Evolutionary conservation across 345 rosid genomes (phyloP).

Genomic region (Brassica carinata): DNA sequence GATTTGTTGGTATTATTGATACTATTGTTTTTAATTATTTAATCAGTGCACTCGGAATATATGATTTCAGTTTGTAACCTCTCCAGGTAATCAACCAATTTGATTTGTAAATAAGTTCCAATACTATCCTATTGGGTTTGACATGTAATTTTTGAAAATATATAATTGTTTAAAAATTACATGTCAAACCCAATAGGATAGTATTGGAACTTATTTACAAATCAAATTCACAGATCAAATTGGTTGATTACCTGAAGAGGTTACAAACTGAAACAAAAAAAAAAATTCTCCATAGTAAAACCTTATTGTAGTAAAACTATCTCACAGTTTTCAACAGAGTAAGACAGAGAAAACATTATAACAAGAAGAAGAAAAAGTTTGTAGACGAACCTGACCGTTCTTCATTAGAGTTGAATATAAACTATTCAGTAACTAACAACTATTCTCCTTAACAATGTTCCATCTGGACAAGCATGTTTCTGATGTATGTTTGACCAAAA

Average conservation of each 20-base stretch:
- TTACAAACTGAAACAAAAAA: no score
- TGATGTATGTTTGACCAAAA: not conserved
- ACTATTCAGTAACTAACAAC: conserved; percentile 10
- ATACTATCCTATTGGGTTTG: not conserved
- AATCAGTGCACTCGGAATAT: conserved; percentile 10
- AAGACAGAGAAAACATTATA: not conserved
- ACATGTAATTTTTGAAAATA: not conserved
- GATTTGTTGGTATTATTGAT: not conserved
- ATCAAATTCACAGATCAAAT: no score
- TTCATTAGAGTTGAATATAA: conserved; percentile 29
- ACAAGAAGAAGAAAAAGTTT: not conserved
- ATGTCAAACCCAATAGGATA: no score
- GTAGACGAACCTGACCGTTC: conserved; percentile 36
- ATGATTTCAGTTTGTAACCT: not conserved
- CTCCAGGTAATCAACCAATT: not conserved
- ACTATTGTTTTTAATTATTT: not conserved
- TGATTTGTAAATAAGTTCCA: not conserved
- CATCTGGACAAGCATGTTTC: not conserved
- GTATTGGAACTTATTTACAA: no score
- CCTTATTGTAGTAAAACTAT: not conserved
- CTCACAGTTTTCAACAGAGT: not conserved
- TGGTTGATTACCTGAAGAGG: no score
- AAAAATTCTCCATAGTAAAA: not conserved
- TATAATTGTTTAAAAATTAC: not conserved
- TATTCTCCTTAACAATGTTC: conserved; percentile 14